Conservation (phyloP, 305 asterid genomes). For the Fraxinus nigra region DNA sequence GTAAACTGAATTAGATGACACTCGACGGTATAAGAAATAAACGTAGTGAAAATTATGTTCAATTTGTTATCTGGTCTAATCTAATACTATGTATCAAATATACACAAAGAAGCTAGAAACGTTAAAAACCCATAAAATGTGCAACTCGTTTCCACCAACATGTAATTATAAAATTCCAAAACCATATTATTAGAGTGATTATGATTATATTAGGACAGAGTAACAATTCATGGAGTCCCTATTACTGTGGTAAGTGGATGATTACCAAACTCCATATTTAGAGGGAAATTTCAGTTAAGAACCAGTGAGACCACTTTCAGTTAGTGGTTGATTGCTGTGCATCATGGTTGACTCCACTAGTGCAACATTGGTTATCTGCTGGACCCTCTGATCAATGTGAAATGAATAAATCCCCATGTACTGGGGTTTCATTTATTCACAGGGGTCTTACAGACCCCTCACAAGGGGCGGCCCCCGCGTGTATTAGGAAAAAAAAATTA, state of each 20-base stretch:
- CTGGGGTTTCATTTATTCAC: too few species aligned
- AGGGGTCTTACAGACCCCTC: too few species aligned
- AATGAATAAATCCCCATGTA: too few species aligned
- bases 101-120: not conserved
- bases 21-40: not conserved
- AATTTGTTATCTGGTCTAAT: not conserved
- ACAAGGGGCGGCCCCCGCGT: too few species aligned
- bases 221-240: conserved; percentile 7
- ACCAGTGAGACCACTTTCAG: conserved; percentile 21
- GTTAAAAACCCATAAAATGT: not conserved
- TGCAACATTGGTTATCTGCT: conserved; percentile 12
- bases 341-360: conserved; percentile 26
- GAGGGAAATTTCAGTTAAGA: conserved; percentile 7
- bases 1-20: not conserved
- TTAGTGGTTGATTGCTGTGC: conserved; percentile 39
- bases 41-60: not conserved
- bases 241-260: conserved; percentile 25
- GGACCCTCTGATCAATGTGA: not conserved
- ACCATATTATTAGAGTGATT: not conserved
- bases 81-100: not conserved
- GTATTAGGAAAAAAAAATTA: too few species aligned
- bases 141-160: not conserved
- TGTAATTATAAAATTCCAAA: not conserved
- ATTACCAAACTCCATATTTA: conserved; percentile 16
- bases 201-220: not conserved